Base-by-base conservation (phyloP, 306 rosid species). In the Cercis canadensis region DNA sequence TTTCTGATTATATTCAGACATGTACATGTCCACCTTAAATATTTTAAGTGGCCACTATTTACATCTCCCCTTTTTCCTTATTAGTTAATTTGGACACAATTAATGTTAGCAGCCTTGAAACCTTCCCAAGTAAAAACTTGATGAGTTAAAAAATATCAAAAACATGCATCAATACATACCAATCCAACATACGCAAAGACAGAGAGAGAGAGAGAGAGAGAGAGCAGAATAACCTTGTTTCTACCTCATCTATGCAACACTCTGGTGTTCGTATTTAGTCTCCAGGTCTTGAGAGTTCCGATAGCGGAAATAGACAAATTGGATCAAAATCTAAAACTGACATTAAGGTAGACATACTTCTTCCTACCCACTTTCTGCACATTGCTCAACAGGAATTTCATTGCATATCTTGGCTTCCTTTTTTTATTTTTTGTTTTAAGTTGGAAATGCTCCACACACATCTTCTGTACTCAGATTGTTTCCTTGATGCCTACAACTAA, bases 311-410 rank as follows among this genome's bases (percentile, higher is more conserved):
- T 88, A 86, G 65, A 83, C 49, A 68, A 87, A 89, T 64, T 92
- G 96, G 70, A 81, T 40, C 56, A 92, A 69, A 82, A 92, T 92
- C 96, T 92, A 66, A 47, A 70, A 29, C 58, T 52, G 50, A 65
- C 47, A 21, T 74, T 70, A 82, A 82, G 87, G 81, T 65, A 54
- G 49, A 66, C 87, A 78, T 14, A 44, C 10, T 55, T 73, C 16
- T 61, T 52, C 44, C 19, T 21, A 62, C 37, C 15, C 65, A 52
- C 69, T 44, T 70, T 36, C 36, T 56, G 50, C 54, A 17, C 65
- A 46, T 17, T 49, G 57, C 56, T 74, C 67, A 62, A 67, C 17
- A 41, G 53, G 74, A 75, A 70, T 53, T 67, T 67, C 60, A 11
- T 47, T 31, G 16, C 9, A 51, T 57, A 18, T 21, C 8, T 62